Base-by-base conservation (phyloP, 139 green algal species). In the Dunaliella sp. region DNA sequence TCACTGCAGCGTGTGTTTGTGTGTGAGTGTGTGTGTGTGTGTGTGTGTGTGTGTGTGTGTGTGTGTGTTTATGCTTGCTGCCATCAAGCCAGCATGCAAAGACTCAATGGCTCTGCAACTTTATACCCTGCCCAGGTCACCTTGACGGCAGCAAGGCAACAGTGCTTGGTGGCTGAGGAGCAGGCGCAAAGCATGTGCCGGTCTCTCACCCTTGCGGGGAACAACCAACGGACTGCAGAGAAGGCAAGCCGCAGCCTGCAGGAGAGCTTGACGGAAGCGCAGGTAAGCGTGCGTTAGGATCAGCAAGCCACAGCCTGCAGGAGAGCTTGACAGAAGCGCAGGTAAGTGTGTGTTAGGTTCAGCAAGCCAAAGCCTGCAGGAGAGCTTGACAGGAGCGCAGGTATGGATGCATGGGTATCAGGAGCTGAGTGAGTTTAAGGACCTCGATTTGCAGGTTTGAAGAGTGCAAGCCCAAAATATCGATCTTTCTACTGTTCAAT, bases 121-220 rank as follows among this genome's bases (percentile, higher is more conserved):
- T n/a, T n/a, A n/a, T n/a, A n/a, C n/a, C n/a, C n/a, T n/a, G n/a
- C n/a, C 3, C n/a, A 81, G n/a, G 76, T 81, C 7, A 34, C 30
- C 7, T 34, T 81, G 76, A 34, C 76, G 1, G 34, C 76, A 16
- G 30, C 30, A 38, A 33, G 31, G 12, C n/a, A 34, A 1, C 76
- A 81, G 76, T 34, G 34, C n/a, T 24, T 24, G 34, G 76, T 81
- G 1, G 76, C 76, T 28, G 76, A 81, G 31, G 76, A 34, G 76
- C 76, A 81, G 76, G n/a, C 34, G 76, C 76, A 34, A 12, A 81
- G 76, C 76, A 81, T 81, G 76, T 33, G 30, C 30, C 76, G 76
- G 1, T 81, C 76, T 2, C 31, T 81, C 48, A 65, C 48, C 48
- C 48, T 65, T 65, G 48, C 48, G 7, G 16, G 48, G 7, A 16